These are phyloP conservation scores for Plasmodium knowlesi DNA, from an alignment of 169 alveolate species.

Conservation along the genomic window DNA sequence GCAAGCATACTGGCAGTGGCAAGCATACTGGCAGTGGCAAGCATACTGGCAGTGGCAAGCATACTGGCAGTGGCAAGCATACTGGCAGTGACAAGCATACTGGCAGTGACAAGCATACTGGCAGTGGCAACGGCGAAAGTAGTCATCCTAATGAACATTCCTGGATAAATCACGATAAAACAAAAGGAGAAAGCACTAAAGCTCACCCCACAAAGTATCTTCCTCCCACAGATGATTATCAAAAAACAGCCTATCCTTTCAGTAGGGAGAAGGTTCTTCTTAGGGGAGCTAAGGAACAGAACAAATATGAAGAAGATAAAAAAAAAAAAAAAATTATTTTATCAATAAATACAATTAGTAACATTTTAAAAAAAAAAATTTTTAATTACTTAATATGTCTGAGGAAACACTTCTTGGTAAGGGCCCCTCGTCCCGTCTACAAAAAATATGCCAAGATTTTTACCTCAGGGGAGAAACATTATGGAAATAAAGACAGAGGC, in stretches of 20 bases:
- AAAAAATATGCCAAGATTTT: slow-evolving; percentile 26
- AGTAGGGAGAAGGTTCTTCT: background rate
- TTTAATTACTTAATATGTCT: background rate
- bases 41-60: background rate
- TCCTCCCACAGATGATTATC: background rate
- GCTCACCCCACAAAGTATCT: background rate
- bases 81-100: background rate
- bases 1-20: background rate
- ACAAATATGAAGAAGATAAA: background rate
- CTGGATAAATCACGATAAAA: background rate
- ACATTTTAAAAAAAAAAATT: background rate
- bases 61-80: too few species aligned
- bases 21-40: too few species aligned
- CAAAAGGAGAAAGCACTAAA: background rate
- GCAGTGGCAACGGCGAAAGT: background rate
- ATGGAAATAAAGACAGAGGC: background rate
- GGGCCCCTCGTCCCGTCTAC: slow-evolving; percentile 3
- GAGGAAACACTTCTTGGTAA: background rate
- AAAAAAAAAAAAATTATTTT: slow-evolving; percentile 16
- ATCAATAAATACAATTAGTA: background rate
- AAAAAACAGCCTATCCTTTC: background rate
- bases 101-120: background rate
- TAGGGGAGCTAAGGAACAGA: background rate
- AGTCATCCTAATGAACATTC: background rate
- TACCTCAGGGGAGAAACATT: background rate